Evolutionary conservation across 1,284 basidiomycete genomes (phyloP), one percentile per base, ranked within the genome.

Genomic region (Moesziomyces sp.): DNA sequence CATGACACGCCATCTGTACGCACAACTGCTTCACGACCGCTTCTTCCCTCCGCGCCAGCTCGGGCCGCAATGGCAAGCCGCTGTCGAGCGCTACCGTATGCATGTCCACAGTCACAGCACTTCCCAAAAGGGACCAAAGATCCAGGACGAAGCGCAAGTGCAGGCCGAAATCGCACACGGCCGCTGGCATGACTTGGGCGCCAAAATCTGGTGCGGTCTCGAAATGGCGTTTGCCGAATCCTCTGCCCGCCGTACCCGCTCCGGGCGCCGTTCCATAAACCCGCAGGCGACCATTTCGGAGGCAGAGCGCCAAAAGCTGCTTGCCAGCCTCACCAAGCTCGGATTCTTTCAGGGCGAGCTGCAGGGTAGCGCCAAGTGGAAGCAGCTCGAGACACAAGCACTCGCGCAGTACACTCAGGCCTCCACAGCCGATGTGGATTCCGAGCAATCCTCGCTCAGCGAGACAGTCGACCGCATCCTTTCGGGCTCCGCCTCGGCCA

Each of bases 1-100:
- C 3, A 61, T 79, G 60, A 79, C 81, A 3, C 67, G 77, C 21
- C 67, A 77, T 19, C 66, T 82, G 23, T 98, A 97, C 84, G 96
- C 95, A 1, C 95, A 97, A 79, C 86, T 98, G 14, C 85, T 91
- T 33, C 91, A 93, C 14, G 95, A 98, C 84, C 92, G 90, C 64
- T 98, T 97, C 84, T 92, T 91, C 81, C 92, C 96, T 3, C 94
- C 95, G 0, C 93, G 92, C 79, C 86, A 92, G 23, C 98, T 97
- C 79, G 93, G 94, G 1, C 45, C 49, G n/a, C 50, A 52, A 2
- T 82, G 80, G 80, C 76, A 77, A 35, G 46, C 54, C 3, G 56
- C 61, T 2, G 77, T 81, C 0, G 77, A 77, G 40, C 69, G 53
- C 30, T 78, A 77, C 26, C 72, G 78, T 3, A 46, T 69, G 1